phyloP scores from a whole-genome alignment of 345 rosid species.

The Gossypium sturtianum region DNA sequence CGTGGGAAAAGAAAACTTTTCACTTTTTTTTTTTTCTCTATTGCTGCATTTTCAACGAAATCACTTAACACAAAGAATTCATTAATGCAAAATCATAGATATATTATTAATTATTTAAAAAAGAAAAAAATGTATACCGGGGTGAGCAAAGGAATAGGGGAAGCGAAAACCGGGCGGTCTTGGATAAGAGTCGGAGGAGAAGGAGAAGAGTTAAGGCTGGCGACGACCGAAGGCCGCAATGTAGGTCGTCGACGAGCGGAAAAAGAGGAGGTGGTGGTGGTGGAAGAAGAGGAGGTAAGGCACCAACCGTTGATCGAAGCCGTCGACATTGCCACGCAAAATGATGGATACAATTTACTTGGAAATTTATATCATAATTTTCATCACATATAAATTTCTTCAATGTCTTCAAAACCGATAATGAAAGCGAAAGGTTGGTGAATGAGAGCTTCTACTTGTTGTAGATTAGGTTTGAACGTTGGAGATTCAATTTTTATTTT shows the following conservation, averaged over 20 bases:
- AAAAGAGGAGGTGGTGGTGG: conserved; percentile 19
- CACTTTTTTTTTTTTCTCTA: too few relatives aligned
- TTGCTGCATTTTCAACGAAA: too few relatives aligned
- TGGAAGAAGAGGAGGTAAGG: conserved; percentile 28
- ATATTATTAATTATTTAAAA: background rate
- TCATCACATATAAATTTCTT: too few relatives aligned
- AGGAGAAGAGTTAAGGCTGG: conserved; percentile 34
- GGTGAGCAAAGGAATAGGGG: conserved; percentile 56
- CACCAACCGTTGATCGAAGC: conserved; percentile 56
- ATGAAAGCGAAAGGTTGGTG: conserved; percentile 65
- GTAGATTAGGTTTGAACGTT: conserved; percentile 54
- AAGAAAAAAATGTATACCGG: conserved; percentile 27
- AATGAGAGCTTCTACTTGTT: conserved; percentile 34
- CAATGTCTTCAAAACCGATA: conserved; percentile 17
- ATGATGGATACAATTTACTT: background rate
- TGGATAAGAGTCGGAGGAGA: conserved; percentile 55
- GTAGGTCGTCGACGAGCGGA: conserved; percentile 21
- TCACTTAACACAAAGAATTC: too few relatives aligned
- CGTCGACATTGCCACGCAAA: conserved; percentile 57
- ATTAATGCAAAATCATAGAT: too few relatives aligned
- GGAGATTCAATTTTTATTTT: conserved; percentile 13
- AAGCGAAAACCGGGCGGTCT: conserved; percentile 67
- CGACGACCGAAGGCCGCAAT: conserved; percentile 32
- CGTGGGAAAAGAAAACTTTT: too few relatives aligned
- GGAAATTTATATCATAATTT: conserved; percentile 22